A percentile compares a stretch with the other conserved stretches of the same genome.
phyloP scores from a whole-genome alignment of 495 filamentous ascomycete genomes.

The Hyphodiscus hymeniophilus region DNA sequence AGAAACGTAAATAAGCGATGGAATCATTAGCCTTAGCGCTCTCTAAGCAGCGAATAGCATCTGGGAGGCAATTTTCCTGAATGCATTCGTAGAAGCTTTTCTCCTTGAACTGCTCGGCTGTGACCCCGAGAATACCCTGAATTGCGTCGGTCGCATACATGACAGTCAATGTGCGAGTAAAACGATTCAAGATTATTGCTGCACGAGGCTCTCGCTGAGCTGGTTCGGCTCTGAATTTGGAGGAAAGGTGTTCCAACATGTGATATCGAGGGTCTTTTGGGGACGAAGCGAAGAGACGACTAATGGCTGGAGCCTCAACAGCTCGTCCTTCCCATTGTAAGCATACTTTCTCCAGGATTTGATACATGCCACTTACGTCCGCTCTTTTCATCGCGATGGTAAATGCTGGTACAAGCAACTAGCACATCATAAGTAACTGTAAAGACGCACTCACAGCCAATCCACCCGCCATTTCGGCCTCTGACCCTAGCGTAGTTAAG shows the following conservation, averaged over 20 bases:
- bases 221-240: conserved; percentile 65
- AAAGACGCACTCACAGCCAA: conserved; percentile 84
- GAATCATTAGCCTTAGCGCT: conserved; percentile 89
- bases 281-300: conserved; percentile 71
- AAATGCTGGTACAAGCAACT: conserved; percentile 78
- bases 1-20: conserved; percentile 89
- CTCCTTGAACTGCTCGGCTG: conserved; percentile 53
- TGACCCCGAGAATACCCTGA: conserved; percentile 61
- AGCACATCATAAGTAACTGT: conserved; percentile 82
- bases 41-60: conserved; percentile 71
- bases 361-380: conserved; percentile 51
- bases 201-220: conserved; percentile 68
- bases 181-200: conserved; percentile 80
- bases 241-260: conserved; percentile 79
- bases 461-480: conserved; percentile 61
- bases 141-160: conserved; percentile 82
- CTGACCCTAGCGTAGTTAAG: conserved; percentile 70
- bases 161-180: conserved; percentile 72
- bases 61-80: conserved; percentile 61
- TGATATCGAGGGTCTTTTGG: conserved; percentile 82
- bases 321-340: conserved; percentile 52
- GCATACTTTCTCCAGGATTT: conserved; percentile 4
- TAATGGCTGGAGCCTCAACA: conserved; percentile 69
- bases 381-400: conserved; percentile 58
- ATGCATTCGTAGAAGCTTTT: conserved; percentile 80